Percentiles rank a stretch among this genome's conserved stretches.
phyloP scores from a whole-genome alignment of 805 yeast species.

The Suhomyces kilbournensis region DNA sequence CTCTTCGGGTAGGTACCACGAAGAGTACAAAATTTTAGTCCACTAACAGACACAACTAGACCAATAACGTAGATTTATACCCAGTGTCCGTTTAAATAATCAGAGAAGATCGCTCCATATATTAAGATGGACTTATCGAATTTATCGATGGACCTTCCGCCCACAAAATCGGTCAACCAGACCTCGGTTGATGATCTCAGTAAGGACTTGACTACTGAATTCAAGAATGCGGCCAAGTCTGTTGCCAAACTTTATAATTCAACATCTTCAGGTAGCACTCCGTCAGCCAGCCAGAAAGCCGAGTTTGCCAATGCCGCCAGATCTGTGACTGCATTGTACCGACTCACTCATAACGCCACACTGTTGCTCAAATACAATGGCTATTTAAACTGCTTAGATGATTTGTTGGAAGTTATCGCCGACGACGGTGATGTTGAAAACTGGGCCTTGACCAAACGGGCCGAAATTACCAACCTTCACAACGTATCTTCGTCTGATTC shows the following conservation, averaged over 20 bases:
- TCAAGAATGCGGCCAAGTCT: constrained; percentile 68
- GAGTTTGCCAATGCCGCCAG: constrained; percentile 43
- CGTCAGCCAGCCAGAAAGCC: constrained; percentile 15
- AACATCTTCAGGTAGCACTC: constrained; percentile 12
- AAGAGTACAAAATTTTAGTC: neutral
- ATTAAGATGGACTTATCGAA: constrained; percentile 59
- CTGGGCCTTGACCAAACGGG: constrained; percentile 49
- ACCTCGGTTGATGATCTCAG: constrained; percentile 47
- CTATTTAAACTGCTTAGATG: constrained; percentile 60
- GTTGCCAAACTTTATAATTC: constrained; percentile 52
- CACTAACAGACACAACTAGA: neutral
- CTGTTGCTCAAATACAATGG: constrained; percentile 52
- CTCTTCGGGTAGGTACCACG: neutral
- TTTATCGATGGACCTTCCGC: constrained; percentile 53
- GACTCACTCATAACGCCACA: constrained; percentile 54
- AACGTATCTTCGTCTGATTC: neutral
- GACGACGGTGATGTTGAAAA: constrained; percentile 47
- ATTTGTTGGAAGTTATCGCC: constrained; percentile 43
- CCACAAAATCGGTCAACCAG: constrained; percentile 47
- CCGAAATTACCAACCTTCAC: constrained; percentile 31
- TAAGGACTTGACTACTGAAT: constrained; percentile 56
- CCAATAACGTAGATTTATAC: neutral
- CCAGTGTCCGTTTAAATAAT: neutral
- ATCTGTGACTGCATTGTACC: constrained; percentile 50
- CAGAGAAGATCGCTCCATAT: neutral